A percentile compares a stretch with the other conserved stretches of the same genome.
Conservation (phyloP, 2,329 filamentous ascomycete species). For the Colletotrichum liaoningense region DNA sequence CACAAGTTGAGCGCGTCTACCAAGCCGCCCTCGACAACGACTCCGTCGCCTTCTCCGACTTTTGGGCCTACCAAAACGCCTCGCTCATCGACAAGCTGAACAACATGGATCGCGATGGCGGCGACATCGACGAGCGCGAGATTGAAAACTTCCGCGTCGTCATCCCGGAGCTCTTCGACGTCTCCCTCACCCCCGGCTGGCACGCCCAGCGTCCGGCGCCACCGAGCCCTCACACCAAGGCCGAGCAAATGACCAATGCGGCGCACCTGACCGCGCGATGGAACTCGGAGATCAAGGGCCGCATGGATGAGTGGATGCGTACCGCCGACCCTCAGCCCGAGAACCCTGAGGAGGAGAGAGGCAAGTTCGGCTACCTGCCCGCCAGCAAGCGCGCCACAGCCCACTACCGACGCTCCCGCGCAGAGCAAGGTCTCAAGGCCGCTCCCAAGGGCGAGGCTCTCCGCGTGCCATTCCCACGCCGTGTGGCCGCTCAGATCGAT, state of each 20-base stretch:
- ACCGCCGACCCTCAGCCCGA: conserved; percentile 39
- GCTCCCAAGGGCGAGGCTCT: conserved; percentile 39
- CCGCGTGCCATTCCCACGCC: conserved; percentile 47
- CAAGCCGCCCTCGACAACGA: conserved; percentile 51
- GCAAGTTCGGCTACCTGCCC: conserved; percentile 15
- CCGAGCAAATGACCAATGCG: conserved; percentile 66
- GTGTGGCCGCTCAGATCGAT: conserved; percentile 57
- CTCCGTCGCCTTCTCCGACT: conserved; percentile 60
- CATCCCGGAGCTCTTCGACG: conserved; percentile 64
- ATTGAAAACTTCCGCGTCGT: conserved; percentile 61
- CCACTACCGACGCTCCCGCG: neutral
- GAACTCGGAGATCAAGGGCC: conserved; percentile 57
- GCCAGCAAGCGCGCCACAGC: neutral
- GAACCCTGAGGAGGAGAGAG: conserved; percentile 9
- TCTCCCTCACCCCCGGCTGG: conserved; percentile 67
- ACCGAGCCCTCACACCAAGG: conserved; percentile 56
- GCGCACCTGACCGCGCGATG: conserved; percentile 61
- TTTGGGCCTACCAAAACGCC: conserved; percentile 45
- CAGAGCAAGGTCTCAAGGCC: neutral
- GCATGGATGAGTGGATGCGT: conserved; percentile 56
- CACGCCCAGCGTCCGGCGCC: conserved; percentile 53
- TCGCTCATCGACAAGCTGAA: conserved; percentile 37
- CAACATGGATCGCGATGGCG: neutral
- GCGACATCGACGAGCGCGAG: conserved; percentile 36
- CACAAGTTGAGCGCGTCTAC: conserved; percentile 60